Percentiles rank a stretch among this genome's conserved stretches.
These are phyloP conservation scores for Sclerotinia minor DNA, from an alignment of 2,329 filamentous ascomycete genomes.

Conservation along the genomic window DNA sequence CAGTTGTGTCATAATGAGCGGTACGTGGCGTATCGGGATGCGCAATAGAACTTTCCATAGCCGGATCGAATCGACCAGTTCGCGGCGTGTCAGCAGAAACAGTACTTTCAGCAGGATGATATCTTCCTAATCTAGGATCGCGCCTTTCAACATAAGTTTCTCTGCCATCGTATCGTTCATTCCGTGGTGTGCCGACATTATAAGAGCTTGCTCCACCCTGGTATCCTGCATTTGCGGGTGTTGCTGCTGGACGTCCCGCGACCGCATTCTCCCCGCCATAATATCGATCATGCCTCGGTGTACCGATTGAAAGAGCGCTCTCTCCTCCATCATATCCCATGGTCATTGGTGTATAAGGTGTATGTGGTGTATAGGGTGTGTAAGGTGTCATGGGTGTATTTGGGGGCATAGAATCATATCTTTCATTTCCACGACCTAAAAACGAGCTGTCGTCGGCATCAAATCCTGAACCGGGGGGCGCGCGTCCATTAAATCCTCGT, in stretches of 20 bases:
- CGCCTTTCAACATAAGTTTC: conserved; percentile 14
- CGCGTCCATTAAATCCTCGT: conserved; percentile 24
- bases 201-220: conserved; percentile 14
- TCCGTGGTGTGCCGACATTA: conserved; percentile 5
- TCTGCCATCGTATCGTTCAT: conserved; percentile 10
- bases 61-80: conserved; percentile 22
- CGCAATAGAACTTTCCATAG: conserved; percentile 21
- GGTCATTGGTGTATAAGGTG: conserved; percentile 18
- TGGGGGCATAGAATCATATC: conserved; percentile 19
- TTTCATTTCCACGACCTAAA: conserved; percentile 9
- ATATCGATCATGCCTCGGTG: conserved; percentile 14
- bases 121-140: conserved; percentile 14
- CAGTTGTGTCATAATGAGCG: conserved; percentile 38
- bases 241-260: conserved; percentile 12
- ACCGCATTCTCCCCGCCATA: neutral
- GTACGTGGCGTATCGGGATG: conserved; percentile 20
- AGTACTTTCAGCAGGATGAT: conserved; percentile 19
- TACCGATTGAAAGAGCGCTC: conserved; percentile 16
- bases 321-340: conserved; percentile 21
- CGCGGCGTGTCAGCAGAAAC: conserved; percentile 16
- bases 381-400: conserved; percentile 23
- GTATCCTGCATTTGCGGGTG: conserved; percentile 13
- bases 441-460: conserved; percentile 5
- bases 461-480: conserved; percentile 10
- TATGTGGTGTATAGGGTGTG: conserved; percentile 11